Evolutionary conservation across 352 stramenopile genomes (phyloP).

Genomic region (Pythium dissotocum): DNA sequence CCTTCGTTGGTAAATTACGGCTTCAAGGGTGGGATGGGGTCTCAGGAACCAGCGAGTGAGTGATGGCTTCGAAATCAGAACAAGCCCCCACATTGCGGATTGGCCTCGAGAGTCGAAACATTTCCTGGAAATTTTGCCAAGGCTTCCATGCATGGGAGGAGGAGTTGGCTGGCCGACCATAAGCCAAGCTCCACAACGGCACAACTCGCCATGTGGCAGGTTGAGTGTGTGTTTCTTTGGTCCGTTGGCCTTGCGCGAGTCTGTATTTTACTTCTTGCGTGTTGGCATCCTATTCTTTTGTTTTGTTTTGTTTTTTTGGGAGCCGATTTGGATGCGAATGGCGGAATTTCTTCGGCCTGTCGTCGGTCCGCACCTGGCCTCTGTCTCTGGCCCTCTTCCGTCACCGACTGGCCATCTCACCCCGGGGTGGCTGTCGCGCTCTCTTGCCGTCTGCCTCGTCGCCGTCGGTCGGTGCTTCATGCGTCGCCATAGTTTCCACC

Average conservation of each 20-base stretch:
- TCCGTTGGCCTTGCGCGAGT: not conserved
- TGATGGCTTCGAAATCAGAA: constrained; percentile 20
- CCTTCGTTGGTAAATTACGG: constrained; percentile 21
- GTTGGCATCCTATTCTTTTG: constrained; percentile 10
- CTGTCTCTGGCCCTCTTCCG: not conserved
- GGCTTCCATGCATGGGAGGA: constrained; percentile 20
- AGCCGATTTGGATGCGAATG: not conserved
- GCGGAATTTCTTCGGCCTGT: constrained; percentile 5
- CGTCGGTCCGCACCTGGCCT: not conserved
- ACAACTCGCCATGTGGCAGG: constrained; percentile 6
- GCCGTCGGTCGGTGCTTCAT: not conserved
- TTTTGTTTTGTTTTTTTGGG: constrained; percentile 5
- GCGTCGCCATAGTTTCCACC: no score
- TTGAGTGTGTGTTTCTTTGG: not conserved
- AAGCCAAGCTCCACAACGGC: not conserved
- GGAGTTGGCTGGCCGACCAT: not conserved
- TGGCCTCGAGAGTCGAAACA: constrained; percentile 3
- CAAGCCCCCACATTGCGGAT: not conserved
- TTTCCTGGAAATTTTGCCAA: constrained; percentile 27
- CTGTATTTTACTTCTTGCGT: constrained; percentile 6
- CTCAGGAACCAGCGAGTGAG: not conserved
- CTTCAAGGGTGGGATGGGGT: not conserved
- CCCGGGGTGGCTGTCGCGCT: not conserved
- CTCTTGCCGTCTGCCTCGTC: not conserved
- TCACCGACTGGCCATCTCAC: not conserved